Conservation (phyloP, 208 protist species). For the Leptomonas pyrrhocoris region DNA sequence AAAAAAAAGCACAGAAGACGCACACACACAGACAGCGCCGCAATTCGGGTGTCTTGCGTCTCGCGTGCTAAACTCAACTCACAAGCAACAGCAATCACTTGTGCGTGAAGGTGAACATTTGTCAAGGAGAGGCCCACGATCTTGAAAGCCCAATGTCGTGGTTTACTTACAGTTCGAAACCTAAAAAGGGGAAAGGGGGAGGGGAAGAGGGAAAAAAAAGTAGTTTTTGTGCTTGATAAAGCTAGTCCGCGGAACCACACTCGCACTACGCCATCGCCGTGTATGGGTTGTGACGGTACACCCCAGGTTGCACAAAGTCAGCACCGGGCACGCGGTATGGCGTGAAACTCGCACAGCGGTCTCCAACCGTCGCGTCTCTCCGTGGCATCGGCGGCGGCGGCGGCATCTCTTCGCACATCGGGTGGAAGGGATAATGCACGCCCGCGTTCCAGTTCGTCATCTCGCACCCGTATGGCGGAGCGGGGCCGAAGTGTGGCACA, state of each 20-base stretch:
- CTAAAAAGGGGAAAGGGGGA: neutral
- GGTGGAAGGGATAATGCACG: too few relatives aligned
- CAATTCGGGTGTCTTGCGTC: neutral
- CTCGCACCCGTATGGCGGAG: too few relatives aligned
- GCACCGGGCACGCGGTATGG: conserved; percentile 17
- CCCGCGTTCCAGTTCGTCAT: too few relatives aligned
- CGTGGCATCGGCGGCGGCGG: too few relatives aligned
- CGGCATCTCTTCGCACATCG: too few relatives aligned
- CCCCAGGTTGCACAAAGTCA: conserved; percentile 25
- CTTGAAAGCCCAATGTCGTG: conserved; percentile 4
- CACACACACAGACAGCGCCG: neutral
- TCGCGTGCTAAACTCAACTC: neutral
- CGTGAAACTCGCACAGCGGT: too few relatives aligned
- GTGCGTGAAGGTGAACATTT: neutral
- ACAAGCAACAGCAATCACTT: neutral
- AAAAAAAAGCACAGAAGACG: too few relatives aligned
- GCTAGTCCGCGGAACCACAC: too few relatives aligned
- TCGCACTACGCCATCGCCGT: conserved; percentile 11
- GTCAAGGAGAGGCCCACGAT: neutral
- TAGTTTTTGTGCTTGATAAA: too few relatives aligned
- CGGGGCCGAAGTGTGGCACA: too few relatives aligned
- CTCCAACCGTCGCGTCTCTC: too few relatives aligned
- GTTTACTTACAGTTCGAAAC: neutral
- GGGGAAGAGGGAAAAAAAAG: neutral
- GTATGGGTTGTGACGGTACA: conserved; percentile 49